These are phyloP conservation scores for Tuber borchii DNA, from an alignment of 495 filamentous ascomycete genomes.

Conservation along the genomic window DNA sequence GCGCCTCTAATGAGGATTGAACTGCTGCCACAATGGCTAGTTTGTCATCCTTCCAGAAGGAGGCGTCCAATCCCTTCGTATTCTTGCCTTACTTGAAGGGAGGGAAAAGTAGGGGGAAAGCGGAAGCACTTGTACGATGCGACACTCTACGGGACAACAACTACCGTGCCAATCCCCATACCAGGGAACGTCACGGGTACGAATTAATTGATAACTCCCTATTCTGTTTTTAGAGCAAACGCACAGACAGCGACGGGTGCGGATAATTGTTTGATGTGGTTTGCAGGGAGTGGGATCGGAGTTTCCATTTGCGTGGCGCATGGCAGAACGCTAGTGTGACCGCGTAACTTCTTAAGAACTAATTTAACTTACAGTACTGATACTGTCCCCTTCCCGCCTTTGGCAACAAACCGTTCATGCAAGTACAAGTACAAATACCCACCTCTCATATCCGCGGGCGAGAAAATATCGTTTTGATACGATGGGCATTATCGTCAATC, in stretches of 20 bases:
- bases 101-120: neutral
- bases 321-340: too few species aligned
- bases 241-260: neutral
- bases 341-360: too few species aligned
- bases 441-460: neutral
- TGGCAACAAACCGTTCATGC: neutral
- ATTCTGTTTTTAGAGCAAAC: neutral
- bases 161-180: neutral
- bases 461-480: neutral
- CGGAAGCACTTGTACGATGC: neutral
- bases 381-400: neutral
- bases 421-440: too few species aligned
- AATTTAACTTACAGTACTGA: too few species aligned
- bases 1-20: neutral
- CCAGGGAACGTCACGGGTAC: neutral
- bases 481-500: neutral
- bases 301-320: neutral
- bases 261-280: neutral
- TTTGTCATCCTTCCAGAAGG: neutral
- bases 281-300: neutral
- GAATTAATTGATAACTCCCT: neutral
- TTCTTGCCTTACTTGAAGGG: neutral
- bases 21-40: neutral
- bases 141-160: neutral
- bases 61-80: neutral